Evolutionary conservation across 495 filamentous ascomycete species (phyloP), one percentile per base, ranked within the genome.

Genomic region (Hypoxylon perforatum): DNA sequence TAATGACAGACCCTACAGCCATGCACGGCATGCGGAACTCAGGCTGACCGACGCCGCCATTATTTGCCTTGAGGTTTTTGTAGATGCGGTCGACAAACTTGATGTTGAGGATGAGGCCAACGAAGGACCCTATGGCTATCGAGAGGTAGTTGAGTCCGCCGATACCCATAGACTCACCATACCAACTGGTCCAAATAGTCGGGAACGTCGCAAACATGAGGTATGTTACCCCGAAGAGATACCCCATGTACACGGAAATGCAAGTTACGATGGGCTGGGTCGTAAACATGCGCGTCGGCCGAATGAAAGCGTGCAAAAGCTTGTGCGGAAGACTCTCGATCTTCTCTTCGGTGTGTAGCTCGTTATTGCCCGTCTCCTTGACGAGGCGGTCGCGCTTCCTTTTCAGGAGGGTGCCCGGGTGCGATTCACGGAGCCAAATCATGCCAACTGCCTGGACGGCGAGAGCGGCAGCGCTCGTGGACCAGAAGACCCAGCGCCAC

Each of bases 401-500:
- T 11, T 75, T 71, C 0, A 93, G 83, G 7, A 93, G 78, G 36
- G 81, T 82, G 0, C 90, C 90, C 0, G 81, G 80, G 75, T 92
- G 92, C 6, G 90, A 91, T 74, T 92, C 90, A 54, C 82, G 85
- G 0, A 93, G 82, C 69, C 87, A 86, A 71, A 92, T 86, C 3
- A 92, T 56, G 3, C 90, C 91, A 1, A 81, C 77, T 19, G 84
- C 4, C 70, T 91, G 90, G 57, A 93, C 84, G 9, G 87, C 18
- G 1, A 71, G 87, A 67, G 88, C 87, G 5, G 81, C 83, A 54
- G 92, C 89, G 0, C 87, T 84, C 8, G 85, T 86, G 7, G 82
- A 76, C 73, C 84, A 85, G 77, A 92, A 92, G 22, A 85, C 78
- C 90, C 90, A 92, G 36, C 88, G 80, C 90, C 90, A 92, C 0